phyloP scores from a whole-genome alignment of 805 yeast genomes.

The Barnettozyma californica region DNA sequence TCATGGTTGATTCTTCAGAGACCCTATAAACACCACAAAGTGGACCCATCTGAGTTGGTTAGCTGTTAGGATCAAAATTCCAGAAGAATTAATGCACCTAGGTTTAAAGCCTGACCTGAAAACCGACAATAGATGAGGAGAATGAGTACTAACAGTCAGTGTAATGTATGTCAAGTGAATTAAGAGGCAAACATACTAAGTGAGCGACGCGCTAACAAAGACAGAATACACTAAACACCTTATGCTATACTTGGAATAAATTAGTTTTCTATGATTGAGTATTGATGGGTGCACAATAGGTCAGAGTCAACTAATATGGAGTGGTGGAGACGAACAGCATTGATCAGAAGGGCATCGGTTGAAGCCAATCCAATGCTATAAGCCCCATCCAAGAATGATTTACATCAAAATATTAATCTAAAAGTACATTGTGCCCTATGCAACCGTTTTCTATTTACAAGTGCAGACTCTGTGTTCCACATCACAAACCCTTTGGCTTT shows the following conservation, averaged over 20 bases:
- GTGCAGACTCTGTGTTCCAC: background rate
- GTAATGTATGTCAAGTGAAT: too few relatives aligned
- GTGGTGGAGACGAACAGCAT: conserved; percentile 31
- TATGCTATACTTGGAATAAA: conserved; percentile 64
- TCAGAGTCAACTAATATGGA: conserved; percentile 27
- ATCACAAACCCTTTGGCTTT: conserved; percentile 24
- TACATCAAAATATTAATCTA: background rate
- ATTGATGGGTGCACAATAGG: conserved; percentile 41
- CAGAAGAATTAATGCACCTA: too few relatives aligned
- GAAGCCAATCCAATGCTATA: conserved; percentile 42
- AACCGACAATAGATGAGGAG: too few relatives aligned
- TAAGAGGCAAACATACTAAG: background rate
- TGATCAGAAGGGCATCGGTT: conserved; percentile 29
- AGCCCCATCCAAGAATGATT: background rate
- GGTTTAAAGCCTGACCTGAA: too few relatives aligned
- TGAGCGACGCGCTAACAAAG: background rate
- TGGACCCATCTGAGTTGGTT: too few relatives aligned
- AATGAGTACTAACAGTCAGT: too few relatives aligned
- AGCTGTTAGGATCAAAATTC: too few relatives aligned
- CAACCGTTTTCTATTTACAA: conserved; percentile 6
- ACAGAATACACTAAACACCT: conserved; percentile 75
- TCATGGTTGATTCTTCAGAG: conserved; percentile 87
- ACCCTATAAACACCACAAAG: conserved; percentile 69
- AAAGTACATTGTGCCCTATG: conserved; percentile 4
- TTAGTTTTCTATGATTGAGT: conserved; percentile 78